Percentiles rank a stretch among this genome's conserved stretches.
These are phyloP conservation scores for Aspergillus sojae DNA, from an alignment of 2,329 filamentous ascomycete genomes.

Conservation along the genomic window DNA sequence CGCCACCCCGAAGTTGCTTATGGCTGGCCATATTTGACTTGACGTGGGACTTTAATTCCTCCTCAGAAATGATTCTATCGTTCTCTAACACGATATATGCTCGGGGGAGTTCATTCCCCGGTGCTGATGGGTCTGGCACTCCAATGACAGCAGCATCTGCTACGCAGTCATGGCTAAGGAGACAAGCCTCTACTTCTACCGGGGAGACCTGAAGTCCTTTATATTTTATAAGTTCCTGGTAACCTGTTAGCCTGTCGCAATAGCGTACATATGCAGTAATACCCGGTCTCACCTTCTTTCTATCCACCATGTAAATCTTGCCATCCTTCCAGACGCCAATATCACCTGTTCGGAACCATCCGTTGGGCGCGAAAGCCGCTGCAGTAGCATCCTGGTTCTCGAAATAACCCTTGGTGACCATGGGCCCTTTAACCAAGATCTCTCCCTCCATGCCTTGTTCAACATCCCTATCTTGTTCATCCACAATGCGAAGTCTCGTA, in stretches of 20 bases:
- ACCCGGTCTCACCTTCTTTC: conserved; percentile 16
- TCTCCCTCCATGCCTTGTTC: conserved; percentile 14
- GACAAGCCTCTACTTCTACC: conserved; percentile 18
- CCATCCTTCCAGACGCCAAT: conserved; percentile 16
- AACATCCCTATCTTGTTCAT: conserved; percentile 13
- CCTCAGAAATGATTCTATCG: conserved; percentile 8
- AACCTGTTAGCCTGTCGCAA: background rate
- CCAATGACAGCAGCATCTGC: conserved; percentile 20
- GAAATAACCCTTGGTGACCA: conserved; percentile 18
- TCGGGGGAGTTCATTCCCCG: conserved; percentile 20
- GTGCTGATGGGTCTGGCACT: conserved; percentile 12
- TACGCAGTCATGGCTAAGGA: conserved; percentile 15
- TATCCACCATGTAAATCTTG: conserved; percentile 18
- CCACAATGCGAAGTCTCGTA: conserved; percentile 16
- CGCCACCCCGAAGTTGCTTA: conserved; percentile 19
- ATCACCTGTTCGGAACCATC: conserved; percentile 21
- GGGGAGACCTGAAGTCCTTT: conserved; percentile 22
- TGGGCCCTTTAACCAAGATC: conserved; percentile 18
- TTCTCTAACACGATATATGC: conserved; percentile 17
- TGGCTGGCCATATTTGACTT: conserved; percentile 15
- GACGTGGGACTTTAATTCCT: conserved; percentile 15
- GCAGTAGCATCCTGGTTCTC: conserved; percentile 17
- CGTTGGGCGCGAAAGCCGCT: conserved; percentile 13
- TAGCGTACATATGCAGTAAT: background rate
- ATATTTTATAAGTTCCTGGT: conserved; percentile 21